These are phyloP conservation scores for Hyaloscypha finlandica DNA, from an alignment of 495 filamentous ascomycete genomes.

Conservation along the genomic window DNA sequence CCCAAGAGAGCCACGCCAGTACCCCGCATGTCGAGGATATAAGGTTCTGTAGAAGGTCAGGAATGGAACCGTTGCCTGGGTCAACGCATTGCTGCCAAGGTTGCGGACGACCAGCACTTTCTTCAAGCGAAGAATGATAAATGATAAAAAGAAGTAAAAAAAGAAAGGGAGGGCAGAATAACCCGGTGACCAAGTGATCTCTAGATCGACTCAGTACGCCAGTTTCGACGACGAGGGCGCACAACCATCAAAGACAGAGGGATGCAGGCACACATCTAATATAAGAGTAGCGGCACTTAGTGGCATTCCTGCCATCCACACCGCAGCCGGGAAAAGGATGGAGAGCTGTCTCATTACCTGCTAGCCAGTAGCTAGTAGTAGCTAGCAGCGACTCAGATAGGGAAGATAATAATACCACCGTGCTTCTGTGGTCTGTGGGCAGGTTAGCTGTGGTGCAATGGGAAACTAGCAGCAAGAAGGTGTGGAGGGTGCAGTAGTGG, in stretches of 20 bases:
- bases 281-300: conserved; percentile 28
- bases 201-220: conserved; percentile 25
- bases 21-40: conserved; percentile 26
- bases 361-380: background rate
- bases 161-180: conserved; percentile 11
- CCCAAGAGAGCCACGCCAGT: conserved; percentile 4
- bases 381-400: conserved; percentile 6
- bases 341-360: background rate
- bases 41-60: conserved; percentile 15
- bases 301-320: conserved; percentile 14
- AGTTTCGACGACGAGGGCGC: conserved; percentile 23
- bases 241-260: conserved; percentile 16
- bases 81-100: conserved; percentile 27
- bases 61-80: conserved; percentile 10
- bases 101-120: conserved; percentile 19
- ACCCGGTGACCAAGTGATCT: conserved; percentile 25
- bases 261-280: conserved; percentile 30
- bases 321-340: conserved; percentile 15
- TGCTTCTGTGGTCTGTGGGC: conserved; percentile 15
- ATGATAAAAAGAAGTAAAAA: conserved; percentile 26
- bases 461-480: conserved; percentile 18
- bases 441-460: conserved; percentile 7
- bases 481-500: conserved; percentile 10
- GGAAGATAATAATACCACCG: conserved; percentile 13
- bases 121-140: conserved; percentile 10